phyloP scores from a whole-genome alignment of 345 rosid genomes.

The Eucalyptus curtisii region DNA sequence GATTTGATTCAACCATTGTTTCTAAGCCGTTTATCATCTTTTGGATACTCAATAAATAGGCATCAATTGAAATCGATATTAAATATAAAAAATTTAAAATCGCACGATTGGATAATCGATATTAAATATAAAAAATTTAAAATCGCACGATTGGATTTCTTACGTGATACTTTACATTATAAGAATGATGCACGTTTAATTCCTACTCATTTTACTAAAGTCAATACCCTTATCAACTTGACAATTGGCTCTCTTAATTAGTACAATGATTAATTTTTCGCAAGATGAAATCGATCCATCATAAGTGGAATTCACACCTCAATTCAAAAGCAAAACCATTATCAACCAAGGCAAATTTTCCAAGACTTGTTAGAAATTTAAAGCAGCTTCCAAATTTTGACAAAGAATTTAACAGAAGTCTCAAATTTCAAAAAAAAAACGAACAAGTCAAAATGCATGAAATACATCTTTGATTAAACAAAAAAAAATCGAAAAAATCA shows the following conservation, averaged over 20 bases:
- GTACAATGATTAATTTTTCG: neutral
- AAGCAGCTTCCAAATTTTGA: neutral
- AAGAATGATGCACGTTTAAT: neutral
- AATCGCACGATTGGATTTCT: rapidly evolving
- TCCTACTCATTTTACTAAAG: too few relatives aligned
- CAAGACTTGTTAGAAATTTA: neutral
- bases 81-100: too few relatives aligned
- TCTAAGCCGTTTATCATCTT: neutral
- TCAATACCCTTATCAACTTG: rapidly evolving
- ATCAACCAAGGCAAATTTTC: too few relatives aligned
- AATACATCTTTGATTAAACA: too few relatives aligned
- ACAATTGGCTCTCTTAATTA: neutral
- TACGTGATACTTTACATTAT: rapidly evolving
- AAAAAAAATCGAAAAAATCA: neutral
- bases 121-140: too few relatives aligned
- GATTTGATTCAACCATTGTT: neutral
- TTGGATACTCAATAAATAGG: neutral
- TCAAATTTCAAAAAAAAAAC: neutral
- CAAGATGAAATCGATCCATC: neutral
- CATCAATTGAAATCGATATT: neutral
- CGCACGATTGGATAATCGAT: rapidly evolving
- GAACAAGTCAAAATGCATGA: neutral
- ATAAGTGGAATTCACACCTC: neutral
- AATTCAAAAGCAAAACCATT: neutral
- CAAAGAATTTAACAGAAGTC: neutral